phyloP scores from a whole-genome alignment of 148 eudicot species.

The Rhododendron vialii region DNA sequence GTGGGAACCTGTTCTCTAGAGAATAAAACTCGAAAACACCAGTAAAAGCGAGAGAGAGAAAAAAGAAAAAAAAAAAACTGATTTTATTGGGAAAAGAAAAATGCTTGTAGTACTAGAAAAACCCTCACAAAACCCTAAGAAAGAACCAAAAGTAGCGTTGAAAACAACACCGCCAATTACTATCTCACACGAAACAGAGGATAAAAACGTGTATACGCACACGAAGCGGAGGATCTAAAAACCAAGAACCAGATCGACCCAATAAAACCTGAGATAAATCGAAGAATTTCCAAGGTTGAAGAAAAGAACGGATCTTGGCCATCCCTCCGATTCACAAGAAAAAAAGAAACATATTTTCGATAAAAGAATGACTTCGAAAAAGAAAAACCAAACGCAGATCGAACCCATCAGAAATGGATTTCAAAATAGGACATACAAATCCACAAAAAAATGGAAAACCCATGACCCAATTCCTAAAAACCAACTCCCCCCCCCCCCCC shows the following conservation, averaged over 20 bases:
- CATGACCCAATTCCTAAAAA: not conserved
- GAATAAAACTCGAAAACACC: not conserved
- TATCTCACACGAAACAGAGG: not conserved
- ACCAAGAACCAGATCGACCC: not conserved
- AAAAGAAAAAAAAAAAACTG: not conserved
- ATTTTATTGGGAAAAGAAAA: not conserved
- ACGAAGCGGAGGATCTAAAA: constrained; percentile 9
- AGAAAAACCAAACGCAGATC: constrained; percentile 19
- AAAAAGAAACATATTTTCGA: not conserved
- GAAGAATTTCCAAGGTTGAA: not conserved
- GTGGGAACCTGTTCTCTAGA: not conserved
- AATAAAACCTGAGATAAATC: constrained; percentile 4
- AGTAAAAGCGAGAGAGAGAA: not conserved
- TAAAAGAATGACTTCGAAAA: too few species aligned
- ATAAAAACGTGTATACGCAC: not conserved
- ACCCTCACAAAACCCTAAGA: constrained; percentile 22
- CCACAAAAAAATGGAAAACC: not conserved
- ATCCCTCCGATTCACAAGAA: not conserved
- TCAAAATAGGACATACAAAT: not conserved
- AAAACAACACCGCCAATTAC: not conserved
- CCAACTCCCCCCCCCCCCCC: too few species aligned
- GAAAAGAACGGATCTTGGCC: constrained; percentile 12
- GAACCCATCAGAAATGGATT: constrained; percentile 11
- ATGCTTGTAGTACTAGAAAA: not conserved
- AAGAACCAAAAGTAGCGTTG: not conserved